Percentiles rank a stretch among this genome's conserved stretches.
Evolutionary conservation across 441 rosid genomes (phyloP).

Genomic region (Erysimum pusillum): DNA sequence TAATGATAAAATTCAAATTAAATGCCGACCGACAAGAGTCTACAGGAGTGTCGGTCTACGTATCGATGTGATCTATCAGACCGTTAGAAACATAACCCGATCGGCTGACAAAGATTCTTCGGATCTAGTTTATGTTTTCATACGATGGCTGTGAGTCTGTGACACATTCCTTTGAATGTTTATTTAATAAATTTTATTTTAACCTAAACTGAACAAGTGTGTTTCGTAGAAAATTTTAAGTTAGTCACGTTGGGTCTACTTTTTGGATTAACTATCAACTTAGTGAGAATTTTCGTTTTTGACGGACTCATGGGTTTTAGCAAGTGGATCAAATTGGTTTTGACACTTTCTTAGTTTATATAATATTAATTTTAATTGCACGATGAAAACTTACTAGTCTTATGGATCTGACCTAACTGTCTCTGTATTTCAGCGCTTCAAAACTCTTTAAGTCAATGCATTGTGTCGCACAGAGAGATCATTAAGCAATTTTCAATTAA

Average conservation of each 20-base stretch:
- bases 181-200: background rate
- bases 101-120: slow-evolving; percentile 39
- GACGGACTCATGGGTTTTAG: slow-evolving; percentile 17
- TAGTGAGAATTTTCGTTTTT: background rate
- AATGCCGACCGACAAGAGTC: slow-evolving; percentile 22
- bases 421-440: slow-evolving; percentile 33
- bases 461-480: slow-evolving; percentile 28
- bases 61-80: slow-evolving; percentile 30
- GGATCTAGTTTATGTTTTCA: slow-evolving; percentile 30
- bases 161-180: slow-evolving; percentile 12
- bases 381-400: slow-evolving; percentile 32
- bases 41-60: slow-evolving; percentile 23
- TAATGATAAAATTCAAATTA: no score
- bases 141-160: slow-evolving; percentile 21
- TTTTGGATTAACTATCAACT: slow-evolving; percentile 22
- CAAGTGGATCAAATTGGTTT: slow-evolving; percentile 41
- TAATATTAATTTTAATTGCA: slow-evolving; percentile 6
- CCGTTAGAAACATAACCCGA: slow-evolving; percentile 23
- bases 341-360: slow-evolving; percentile 21
- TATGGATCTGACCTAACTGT: slow-evolving; percentile 50
- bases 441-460: slow-evolving; percentile 42
- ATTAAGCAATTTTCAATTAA: slow-evolving; percentile 1
- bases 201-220: slow-evolving; percentile 22
- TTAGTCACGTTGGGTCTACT: slow-evolving; percentile 16
- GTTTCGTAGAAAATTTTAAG: background rate